Base-by-base conservation (phyloP, 371 early-diverging fungal genomes). In the Rhizopus stolonifer region DNA sequence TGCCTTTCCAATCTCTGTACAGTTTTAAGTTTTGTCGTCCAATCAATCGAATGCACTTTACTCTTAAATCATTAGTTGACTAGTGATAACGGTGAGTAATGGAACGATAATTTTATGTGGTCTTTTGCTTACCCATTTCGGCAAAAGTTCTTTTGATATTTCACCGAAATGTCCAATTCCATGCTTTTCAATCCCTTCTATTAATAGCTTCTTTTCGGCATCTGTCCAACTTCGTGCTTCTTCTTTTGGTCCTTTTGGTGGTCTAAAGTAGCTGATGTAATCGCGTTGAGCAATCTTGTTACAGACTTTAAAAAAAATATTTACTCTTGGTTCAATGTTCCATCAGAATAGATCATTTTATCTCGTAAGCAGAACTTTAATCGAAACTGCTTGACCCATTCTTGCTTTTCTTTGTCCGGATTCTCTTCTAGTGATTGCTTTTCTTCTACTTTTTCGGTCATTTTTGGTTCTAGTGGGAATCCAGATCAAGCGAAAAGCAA, bases 91-190 rank as follows among this genome's bases (percentile, higher is more conserved):
- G 11, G 31, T 40, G 14, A 48, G 33, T 22, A 21, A 9, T 13
- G 22, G n/a, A 31, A 33, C n/a, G 40, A 22, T 10, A 48, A n/a
- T n/a, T n/a, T 23, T 32, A 33, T 8, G 23, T 25, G 21, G 40
- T 19, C 7, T n/a, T 14, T 15, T 6, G 56, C 72, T 66, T 74
- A 89, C 92, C 94, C 93, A 94, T 54, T 82, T 82, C 11, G 90
- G 85, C 18, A 94, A 62, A n/a, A 84, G 58, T 40, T 79, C 84
- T 46, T 91, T 91, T 0, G 92, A 88, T 33, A 93, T 90, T 58
- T 89, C 89, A 42, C 89, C 81, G 65, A 92, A 94, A 56, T 90
- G 90, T 3, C 94, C 92, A 60, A 94, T 91, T 15, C 94, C 94
- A 55, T 92, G 72, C 54, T 84, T 84, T 56, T 87, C 86, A 40